Evolutionary conservation across 306 rosid genomes (phyloP).

Genomic region (Urtica urens): DNA sequence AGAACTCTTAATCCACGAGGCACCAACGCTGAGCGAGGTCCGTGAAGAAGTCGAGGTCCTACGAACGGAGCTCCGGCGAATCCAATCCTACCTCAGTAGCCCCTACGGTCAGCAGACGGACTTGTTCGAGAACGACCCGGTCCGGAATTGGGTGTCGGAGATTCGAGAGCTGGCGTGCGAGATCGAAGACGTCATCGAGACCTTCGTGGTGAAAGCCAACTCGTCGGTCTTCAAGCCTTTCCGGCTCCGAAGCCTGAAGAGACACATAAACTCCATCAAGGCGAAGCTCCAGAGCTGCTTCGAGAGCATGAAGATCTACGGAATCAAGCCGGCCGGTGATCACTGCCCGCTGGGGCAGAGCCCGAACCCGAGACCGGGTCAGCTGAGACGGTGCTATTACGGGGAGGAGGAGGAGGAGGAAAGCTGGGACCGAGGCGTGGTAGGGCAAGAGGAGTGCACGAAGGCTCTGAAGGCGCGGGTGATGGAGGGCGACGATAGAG

Average conservation of each 20-base stretch:
- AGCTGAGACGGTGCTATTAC: slow-evolving; percentile 23
- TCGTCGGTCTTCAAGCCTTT: background rate
- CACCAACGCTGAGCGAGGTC: background rate
- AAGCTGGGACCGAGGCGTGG: background rate
- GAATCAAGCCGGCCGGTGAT: background rate
- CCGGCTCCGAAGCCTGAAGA: background rate
- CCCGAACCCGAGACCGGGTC: too few species aligned
- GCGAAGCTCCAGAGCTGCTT: slow-evolving; percentile 21
- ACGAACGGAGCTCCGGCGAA: background rate
- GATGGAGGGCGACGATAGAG: background rate
- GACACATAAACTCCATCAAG: slow-evolving; percentile 7
- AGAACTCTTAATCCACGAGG: slow-evolving; percentile 2
- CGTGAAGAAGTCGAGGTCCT: background rate
- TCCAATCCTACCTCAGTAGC: slow-evolving; percentile 7
- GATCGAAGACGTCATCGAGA: slow-evolving; percentile 40
- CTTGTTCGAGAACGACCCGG: slow-evolving; percentile 13
- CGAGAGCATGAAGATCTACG: background rate
- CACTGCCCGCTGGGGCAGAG: background rate
- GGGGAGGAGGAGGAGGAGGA: background rate
- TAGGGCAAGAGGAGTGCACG: background rate
- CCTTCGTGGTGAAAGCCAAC: slow-evolving; percentile 21
- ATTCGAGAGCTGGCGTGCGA: slow-evolving; percentile 42
- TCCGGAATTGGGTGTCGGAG: slow-evolving; percentile 33
- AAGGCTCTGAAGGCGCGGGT: background rate
- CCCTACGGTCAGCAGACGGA: slow-evolving; percentile 24